Percentiles rank a stretch among this genome's conserved stretches.
Evolutionary conservation across 2,329 filamentous ascomycete genomes (phyloP).

Genomic region (Fusarium euwallaceae): DNA sequence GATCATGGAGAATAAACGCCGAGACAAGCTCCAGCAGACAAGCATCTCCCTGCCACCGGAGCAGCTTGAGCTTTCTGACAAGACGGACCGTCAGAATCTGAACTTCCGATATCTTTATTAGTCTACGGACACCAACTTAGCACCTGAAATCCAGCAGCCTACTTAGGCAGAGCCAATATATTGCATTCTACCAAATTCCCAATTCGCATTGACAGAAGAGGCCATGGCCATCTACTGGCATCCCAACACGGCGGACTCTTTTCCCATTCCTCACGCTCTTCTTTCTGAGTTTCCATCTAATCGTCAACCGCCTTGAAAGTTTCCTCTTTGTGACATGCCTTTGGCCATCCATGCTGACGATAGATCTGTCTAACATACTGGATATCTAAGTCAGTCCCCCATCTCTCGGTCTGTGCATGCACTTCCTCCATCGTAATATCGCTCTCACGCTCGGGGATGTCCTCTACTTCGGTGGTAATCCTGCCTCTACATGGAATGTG

Average conservation of each 20-base stretch:
- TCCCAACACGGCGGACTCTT: background rate
- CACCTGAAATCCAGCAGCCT: background rate
- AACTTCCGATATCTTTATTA: constrained; percentile 42
- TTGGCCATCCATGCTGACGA: constrained; percentile 50
- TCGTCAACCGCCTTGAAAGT: constrained; percentile 7
- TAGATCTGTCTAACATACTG: constrained; percentile 45
- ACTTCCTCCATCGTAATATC: constrained; percentile 34
- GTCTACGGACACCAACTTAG: background rate
- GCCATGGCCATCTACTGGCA: background rate
- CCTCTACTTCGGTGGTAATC: constrained; percentile 10
- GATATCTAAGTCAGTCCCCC: constrained; percentile 28
- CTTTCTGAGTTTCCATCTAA: background rate
- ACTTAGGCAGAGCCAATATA: background rate
- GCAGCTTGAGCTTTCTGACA: constrained; percentile 34
- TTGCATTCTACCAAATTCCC: background rate
- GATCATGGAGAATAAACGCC: constrained; percentile 33
- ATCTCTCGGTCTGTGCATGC: constrained; percentile 11
- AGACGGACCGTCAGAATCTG: constrained; percentile 34
- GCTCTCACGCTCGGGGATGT: constrained; percentile 11
- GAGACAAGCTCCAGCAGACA: constrained; percentile 25
- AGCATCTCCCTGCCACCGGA: background rate
- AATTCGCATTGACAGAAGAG: background rate
- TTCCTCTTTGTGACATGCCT: constrained; percentile 49
- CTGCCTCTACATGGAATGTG: constrained; percentile 35
- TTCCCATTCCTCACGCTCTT: background rate